Percentiles rank a stretch among this genome's conserved stretches.
Conservation (phyloP, 2,329 filamentous ascomycete genomes). For the Clonostachys rosea region DNA sequence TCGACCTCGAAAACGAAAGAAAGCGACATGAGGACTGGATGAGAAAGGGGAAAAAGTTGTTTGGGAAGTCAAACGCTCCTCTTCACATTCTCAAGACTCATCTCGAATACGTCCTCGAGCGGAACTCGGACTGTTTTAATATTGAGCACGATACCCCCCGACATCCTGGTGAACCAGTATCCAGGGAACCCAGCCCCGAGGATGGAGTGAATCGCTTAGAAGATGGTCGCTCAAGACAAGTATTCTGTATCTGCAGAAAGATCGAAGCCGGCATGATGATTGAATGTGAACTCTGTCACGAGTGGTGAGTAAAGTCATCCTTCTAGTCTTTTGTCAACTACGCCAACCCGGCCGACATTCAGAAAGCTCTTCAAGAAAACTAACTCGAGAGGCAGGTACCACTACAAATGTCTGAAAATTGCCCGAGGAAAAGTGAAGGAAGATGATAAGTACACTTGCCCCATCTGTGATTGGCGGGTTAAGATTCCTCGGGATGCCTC, state of each 20-base stretch:
- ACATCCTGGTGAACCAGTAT: constrained; percentile 86
- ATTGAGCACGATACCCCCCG: constrained; percentile 78
- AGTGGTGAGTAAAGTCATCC: constrained; percentile 65
- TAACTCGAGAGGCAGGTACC: constrained; percentile 60
- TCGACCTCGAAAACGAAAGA: constrained; percentile 90
- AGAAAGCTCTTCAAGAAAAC: neutral
- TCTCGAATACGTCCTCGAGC: constrained; percentile 87
- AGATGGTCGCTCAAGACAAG: constrained; percentile 64
- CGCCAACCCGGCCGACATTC: neutral
- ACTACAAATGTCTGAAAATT: constrained; percentile 97
- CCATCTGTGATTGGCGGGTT: constrained; percentile 95
- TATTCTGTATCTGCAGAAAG: constrained; percentile 94
- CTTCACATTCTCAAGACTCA: constrained; percentile 93
- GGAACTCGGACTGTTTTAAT: constrained; percentile 90
- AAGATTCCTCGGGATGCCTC: constrained; percentile 96
- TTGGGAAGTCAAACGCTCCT: constrained; percentile 96
- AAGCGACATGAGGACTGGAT: constrained; percentile 99
- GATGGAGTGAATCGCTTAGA: constrained; percentile 51
- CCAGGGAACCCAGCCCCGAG: constrained; percentile 66
- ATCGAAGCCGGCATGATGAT: constrained; percentile 99
- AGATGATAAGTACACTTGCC: constrained; percentile 96
- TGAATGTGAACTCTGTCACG: constrained; percentile 95
- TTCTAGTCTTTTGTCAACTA: no score
- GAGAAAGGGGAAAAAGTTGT: constrained; percentile 94
- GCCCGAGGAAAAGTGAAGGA: constrained; percentile 97